A percentile compares a stretch with the other conserved stretches of the same genome.
Evolutionary conservation across 2,329 filamentous ascomycete genomes (phyloP).

Genomic region (Phyllosticta capitalensis): DNA sequence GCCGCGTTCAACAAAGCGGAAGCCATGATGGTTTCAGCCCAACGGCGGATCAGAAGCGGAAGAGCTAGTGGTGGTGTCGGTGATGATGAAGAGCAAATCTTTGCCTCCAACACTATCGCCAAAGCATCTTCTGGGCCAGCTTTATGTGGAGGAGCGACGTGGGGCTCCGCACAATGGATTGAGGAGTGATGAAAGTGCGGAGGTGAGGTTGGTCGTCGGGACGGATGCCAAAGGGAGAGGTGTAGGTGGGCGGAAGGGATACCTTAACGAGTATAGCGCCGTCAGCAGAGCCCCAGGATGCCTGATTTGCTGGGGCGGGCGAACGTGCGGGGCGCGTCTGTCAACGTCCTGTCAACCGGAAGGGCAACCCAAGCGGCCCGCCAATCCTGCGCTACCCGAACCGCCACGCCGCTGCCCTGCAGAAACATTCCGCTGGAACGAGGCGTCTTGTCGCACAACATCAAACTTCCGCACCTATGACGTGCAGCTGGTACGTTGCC

Average conservation of each 20-base stretch:
- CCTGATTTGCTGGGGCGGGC: background rate
- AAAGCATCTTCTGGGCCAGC: background rate
- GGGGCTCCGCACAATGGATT: background rate
- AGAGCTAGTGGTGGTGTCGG: background rate
- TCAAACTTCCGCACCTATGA: background rate
- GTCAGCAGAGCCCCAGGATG: background rate
- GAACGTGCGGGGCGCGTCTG: background rate
- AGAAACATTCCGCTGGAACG: background rate
- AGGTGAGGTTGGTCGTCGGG: background rate
- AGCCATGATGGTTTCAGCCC: background rate
- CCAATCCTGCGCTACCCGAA: background rate
- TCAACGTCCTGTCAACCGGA: background rate
- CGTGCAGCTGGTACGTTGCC: background rate
- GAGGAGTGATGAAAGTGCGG: background rate
- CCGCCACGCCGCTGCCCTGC: background rate
- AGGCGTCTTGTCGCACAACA: background rate
- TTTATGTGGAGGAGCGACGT: background rate
- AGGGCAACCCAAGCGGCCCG: background rate
- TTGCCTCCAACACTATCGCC: background rate
- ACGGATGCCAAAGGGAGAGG: background rate
- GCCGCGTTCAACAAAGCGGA: conserved; percentile 19
- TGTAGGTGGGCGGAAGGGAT: background rate
- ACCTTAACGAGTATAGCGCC: background rate
- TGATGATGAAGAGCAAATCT: background rate
- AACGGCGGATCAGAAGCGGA: background rate